phyloP scores from a whole-genome alignment of 352 stramenopile genomes.

The Phytophthora tentaculata region DNA sequence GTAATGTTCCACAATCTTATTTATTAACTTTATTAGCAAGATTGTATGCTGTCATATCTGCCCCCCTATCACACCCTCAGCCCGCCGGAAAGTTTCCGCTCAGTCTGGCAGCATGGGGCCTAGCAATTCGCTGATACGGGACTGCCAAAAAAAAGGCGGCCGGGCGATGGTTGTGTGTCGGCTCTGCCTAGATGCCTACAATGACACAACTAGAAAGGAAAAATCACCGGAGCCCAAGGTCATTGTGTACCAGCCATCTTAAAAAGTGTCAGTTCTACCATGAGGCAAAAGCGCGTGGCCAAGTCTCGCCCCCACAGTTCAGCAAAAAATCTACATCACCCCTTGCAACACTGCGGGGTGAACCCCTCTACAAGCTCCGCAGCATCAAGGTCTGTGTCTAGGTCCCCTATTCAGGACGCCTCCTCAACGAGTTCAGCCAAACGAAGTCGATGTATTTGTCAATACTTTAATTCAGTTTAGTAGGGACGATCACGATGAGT shows the following conservation, averaged over 20 bases:
- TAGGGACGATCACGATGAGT: not conserved
- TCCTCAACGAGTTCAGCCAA: not conserved
- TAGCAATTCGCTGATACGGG: not conserved
- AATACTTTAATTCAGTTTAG: not conserved
- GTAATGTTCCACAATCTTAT: too few species aligned
- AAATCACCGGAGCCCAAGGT: not conserved
- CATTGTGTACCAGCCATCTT: not conserved
- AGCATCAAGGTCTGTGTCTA: not conserved
- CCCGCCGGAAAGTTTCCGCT: not conserved
- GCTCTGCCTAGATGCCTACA: not conserved
- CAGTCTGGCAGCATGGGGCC: not conserved
- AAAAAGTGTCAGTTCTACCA: not conserved
- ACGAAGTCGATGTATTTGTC: not conserved
- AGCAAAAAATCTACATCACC: too few species aligned
- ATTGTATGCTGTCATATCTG: too few species aligned
- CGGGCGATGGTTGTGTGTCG: too few species aligned
- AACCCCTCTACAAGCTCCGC: too few species aligned
- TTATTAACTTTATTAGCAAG: too few species aligned
- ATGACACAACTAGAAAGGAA: not conserved
- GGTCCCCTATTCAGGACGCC: not conserved
- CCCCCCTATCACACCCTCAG: too few species aligned
- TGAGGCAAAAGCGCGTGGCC: not conserved
- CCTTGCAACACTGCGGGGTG: too few species aligned
- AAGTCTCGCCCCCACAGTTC: not conserved
- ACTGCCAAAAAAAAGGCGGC: not conserved